Conservation (phyloP, 176 grass and related monocot genomes). For the Coix lacrymajobi region DNA sequence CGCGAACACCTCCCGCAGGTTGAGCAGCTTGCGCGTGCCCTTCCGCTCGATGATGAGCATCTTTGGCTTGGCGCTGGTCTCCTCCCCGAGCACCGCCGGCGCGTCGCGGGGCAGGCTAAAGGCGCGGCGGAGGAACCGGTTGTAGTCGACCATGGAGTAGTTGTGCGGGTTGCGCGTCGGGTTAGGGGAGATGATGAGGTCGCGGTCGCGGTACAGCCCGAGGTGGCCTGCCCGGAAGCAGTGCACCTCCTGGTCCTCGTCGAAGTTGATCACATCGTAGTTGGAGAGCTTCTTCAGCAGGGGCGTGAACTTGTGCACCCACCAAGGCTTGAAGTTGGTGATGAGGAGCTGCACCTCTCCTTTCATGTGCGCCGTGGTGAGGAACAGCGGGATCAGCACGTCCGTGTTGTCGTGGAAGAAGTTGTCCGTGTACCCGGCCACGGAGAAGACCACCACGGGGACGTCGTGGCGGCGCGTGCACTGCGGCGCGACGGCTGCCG, state of each 20-base stretch:
- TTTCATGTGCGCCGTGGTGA: conserved; percentile 45
- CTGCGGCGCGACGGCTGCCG: not conserved
- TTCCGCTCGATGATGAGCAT: conserved; percentile 49
- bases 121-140: conserved; percentile 42
- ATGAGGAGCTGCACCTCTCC: conserved; percentile 76
- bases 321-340: conserved; percentile 64
- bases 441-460: conserved; percentile 69
- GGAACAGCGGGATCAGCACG: conserved; percentile 82
- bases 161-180: conserved; percentile 45
- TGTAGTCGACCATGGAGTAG: conserved; percentile 53
- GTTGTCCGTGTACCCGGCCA: conserved; percentile 85
- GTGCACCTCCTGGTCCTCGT: conserved; percentile 52
- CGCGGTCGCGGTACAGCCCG: conserved; percentile 45
- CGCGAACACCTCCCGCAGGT: conserved; percentile 16
- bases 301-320: conserved; percentile 52
- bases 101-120: conserved; percentile 13
- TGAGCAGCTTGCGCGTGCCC: conserved; percentile 50
- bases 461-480: conserved; percentile 58
- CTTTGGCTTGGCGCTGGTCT: not conserved
- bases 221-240: conserved; percentile 46
- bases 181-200: conserved; percentile 50
- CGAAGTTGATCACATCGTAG: conserved; percentile 72
- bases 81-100: conserved; percentile 32
- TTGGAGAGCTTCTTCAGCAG: conserved; percentile 61
- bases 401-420: conserved; percentile 95